Percentiles rank a stretch among this genome's conserved stretches.
Conservation (phyloP, 805 yeast species). For the Kockiozyma suomiensis region DNA sequence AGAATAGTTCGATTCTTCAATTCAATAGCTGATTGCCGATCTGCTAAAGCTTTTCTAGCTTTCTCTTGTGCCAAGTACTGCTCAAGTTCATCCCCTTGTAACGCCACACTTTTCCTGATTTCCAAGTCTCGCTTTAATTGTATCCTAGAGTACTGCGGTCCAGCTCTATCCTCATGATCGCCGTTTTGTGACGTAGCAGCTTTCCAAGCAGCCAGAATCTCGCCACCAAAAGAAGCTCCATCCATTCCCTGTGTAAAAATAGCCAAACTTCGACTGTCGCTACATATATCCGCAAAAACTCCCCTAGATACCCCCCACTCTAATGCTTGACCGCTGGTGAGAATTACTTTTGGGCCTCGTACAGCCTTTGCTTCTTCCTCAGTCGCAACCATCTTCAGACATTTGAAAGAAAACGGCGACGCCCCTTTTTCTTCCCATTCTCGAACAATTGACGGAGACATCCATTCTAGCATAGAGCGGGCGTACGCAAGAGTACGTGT, state of each 20-base stretch:
- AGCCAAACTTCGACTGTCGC: constrained; percentile 65
- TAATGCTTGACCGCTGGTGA: constrained; percentile 70
- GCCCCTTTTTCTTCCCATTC: constrained; percentile 77
- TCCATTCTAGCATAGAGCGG: constrained; percentile 91
- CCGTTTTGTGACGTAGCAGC: constrained; percentile 5
- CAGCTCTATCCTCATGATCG: constrained; percentile 3
- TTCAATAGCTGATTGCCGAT: constrained; percentile 41
- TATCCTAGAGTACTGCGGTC: constrained; percentile 4
- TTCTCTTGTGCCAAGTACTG: constrained; percentile 37
- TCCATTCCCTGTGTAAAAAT: constrained; percentile 71
- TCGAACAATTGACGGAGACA: constrained; percentile 82
- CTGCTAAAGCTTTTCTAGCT: constrained; percentile 36
- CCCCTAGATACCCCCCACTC: constrained; percentile 60
- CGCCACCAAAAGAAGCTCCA: constrained; percentile 51
- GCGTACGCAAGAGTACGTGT: constrained; percentile 79
- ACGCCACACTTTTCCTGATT: constrained; percentile 41
- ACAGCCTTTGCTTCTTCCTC: constrained; percentile 49
- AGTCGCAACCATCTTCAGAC: constrained; percentile 59
- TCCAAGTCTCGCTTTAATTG: constrained; percentile 25
- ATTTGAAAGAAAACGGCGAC: constrained; percentile 77
- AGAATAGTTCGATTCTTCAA: constrained; percentile 45
- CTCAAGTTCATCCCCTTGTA: constrained; percentile 44
- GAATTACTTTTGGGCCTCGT: constrained; percentile 60
- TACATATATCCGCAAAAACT: constrained; percentile 47
- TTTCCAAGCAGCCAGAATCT: constrained; percentile 45